Evolutionary conservation across 352 stramenopile genomes (phyloP).

Genomic region (Phytophthora boehmeriae): DNA sequence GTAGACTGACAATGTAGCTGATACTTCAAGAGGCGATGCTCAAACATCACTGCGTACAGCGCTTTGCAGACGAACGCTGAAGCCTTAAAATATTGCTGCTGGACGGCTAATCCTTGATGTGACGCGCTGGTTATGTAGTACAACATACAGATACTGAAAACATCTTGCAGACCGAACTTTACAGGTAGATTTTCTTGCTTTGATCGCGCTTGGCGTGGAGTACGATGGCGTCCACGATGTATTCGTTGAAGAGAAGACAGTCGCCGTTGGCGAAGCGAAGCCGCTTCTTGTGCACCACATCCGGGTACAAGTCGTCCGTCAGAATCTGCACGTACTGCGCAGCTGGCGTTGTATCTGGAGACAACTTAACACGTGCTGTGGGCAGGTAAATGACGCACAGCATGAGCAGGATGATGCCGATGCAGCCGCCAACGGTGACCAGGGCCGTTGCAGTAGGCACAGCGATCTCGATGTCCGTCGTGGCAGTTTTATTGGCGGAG

Average conservation of each 20-base stretch:
- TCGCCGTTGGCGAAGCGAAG: slow-evolving; percentile 70
- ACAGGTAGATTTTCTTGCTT: slow-evolving; percentile 71
- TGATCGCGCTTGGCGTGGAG: slow-evolving; percentile 61
- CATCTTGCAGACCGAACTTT: slow-evolving; percentile 2
- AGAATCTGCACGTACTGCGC: slow-evolving; percentile 75
- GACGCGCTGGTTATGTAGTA: too few species aligned
- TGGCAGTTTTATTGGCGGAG: slow-evolving; percentile 7
- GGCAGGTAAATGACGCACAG: slow-evolving; percentile 61
- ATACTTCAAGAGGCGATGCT: too few species aligned
- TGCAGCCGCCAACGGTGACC: slow-evolving; percentile 56
- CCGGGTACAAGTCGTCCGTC: slow-evolving; percentile 72
- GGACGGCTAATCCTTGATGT: too few species aligned
- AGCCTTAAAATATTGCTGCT: too few species aligned
- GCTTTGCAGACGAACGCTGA: too few species aligned
- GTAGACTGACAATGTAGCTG: too few species aligned
- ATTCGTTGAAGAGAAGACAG: slow-evolving; percentile 70
- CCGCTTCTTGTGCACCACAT: slow-evolving; percentile 76
- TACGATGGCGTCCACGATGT: slow-evolving; percentile 66
- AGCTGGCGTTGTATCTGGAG: slow-evolving; percentile 62
- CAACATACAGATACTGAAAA: too few species aligned
- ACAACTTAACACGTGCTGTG: slow-evolving; percentile 57
- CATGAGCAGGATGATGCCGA: slow-evolving; percentile 57
- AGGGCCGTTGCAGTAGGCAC: slow-evolving; percentile 46
- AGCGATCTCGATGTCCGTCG: slow-evolving; percentile 58
- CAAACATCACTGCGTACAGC: too few species aligned